Evolutionary conservation across 768 basidiomycete genomes (phyloP).

Genomic region (Rhizopogon sp.): DNA sequence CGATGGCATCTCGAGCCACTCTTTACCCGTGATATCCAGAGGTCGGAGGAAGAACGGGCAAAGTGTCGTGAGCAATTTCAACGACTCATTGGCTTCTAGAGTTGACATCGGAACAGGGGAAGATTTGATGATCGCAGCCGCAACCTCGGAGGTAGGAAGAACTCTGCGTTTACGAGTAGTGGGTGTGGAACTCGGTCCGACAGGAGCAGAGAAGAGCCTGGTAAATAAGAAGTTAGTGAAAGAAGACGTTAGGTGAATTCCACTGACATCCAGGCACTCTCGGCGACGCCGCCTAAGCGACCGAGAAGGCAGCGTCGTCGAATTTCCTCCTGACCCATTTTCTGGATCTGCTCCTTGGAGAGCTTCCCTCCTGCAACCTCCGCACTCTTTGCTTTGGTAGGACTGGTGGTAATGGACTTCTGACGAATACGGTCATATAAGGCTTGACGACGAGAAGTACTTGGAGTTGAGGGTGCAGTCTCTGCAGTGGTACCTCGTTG

Average conservation of each 20-base stretch:
- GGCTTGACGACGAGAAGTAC: slow-evolving; percentile 71
- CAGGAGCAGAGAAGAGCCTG: slow-evolving; percentile 72
- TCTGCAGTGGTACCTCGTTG: slow-evolving; percentile 50
- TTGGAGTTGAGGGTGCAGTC: slow-evolving; percentile 64
- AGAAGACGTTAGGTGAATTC: not conserved
- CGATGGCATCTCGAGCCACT: slow-evolving; percentile 48
- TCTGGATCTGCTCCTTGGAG: slow-evolving; percentile 62
- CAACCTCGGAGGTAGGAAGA: slow-evolving; percentile 62
- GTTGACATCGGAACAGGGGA: slow-evolving; percentile 75
- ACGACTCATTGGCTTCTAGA: slow-evolving; percentile 73
- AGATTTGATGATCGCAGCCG: slow-evolving; percentile 68
- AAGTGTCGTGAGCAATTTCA: slow-evolving; percentile 57
- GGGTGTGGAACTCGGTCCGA: slow-evolving; percentile 46
- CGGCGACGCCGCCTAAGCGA: slow-evolving; percentile 75
- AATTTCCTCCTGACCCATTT: slow-evolving; percentile 74
- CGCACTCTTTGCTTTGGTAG: slow-evolving; percentile 48
- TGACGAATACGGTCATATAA: slow-evolving; percentile 78
- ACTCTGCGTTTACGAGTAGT: slow-evolving; percentile 66
- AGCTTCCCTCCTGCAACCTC: slow-evolving; percentile 41
- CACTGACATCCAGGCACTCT: slow-evolving; percentile 81
- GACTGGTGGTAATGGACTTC: slow-evolving; percentile 62
- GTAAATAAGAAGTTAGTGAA: not conserved
- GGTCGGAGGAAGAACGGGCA: slow-evolving; percentile 79
- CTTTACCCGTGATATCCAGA: slow-evolving; percentile 53
- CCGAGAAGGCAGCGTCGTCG: slow-evolving; percentile 72